Conservation (phyloP, 352 stramenopile genomes). For the Phytophthora chlamydospora region DNA sequence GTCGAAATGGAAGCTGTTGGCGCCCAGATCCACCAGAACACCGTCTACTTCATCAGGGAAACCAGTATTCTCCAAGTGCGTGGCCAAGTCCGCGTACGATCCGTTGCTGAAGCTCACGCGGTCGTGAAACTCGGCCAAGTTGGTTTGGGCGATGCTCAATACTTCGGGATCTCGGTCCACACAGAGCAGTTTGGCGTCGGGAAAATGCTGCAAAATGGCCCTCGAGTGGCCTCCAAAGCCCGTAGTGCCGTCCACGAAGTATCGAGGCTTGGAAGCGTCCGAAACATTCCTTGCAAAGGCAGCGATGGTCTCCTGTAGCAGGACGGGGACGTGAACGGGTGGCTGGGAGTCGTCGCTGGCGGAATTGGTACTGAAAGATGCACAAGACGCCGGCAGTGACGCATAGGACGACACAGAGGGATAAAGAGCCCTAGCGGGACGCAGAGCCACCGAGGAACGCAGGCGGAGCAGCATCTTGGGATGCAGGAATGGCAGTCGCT, state of each 20-base stretch:
- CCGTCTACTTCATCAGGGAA: slow-evolving; percentile 67
- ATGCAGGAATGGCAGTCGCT: neutral
- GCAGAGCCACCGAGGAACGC: slow-evolving; percentile 6
- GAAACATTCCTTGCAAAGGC: slow-evolving; percentile 30
- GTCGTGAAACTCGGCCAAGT: slow-evolving; percentile 48
- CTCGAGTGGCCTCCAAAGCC: slow-evolving; percentile 75
- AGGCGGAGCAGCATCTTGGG: slow-evolving; percentile 17
- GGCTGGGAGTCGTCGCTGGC: slow-evolving; percentile 6
- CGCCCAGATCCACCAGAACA: slow-evolving; percentile 79
- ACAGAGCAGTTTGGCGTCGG: slow-evolving; percentile 67
- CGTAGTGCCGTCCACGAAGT: slow-evolving; percentile 80
- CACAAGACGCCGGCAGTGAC: slow-evolving; percentile 6
- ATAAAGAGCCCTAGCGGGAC: slow-evolving; percentile 3
- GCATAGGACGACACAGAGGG: neutral
- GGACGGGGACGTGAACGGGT: slow-evolving; percentile 60
- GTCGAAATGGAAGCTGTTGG: slow-evolving; percentile 88
- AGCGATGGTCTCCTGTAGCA: slow-evolving; percentile 61
- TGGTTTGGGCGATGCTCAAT: slow-evolving; percentile 56
- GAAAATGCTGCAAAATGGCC: slow-evolving; percentile 57
- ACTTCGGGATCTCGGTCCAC: slow-evolving; percentile 83
- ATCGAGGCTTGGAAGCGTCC: slow-evolving; percentile 18
- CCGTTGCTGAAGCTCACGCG: slow-evolving; percentile 65
- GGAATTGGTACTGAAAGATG: slow-evolving; percentile 3
- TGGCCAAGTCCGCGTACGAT: slow-evolving; percentile 63
- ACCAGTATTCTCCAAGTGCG: slow-evolving; percentile 40